phyloP scores from a whole-genome alignment of 1,139 yeast genomes.

The Blastobotrys proliferans region DNA sequence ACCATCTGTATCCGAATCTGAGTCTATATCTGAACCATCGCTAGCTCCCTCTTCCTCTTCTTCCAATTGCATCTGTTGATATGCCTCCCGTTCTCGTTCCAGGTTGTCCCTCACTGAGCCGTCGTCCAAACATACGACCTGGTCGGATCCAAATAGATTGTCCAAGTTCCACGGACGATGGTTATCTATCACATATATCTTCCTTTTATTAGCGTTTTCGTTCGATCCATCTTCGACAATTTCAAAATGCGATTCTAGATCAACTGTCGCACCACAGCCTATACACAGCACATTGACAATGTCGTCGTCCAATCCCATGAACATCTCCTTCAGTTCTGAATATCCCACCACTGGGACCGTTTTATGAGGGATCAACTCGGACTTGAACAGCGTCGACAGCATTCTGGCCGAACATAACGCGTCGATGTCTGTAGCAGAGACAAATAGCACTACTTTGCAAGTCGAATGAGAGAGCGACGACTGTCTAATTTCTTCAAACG shows the following conservation, averaged over 20 bases:
- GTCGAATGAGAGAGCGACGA: slow-evolving; percentile 72
- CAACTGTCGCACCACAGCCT: slow-evolving; percentile 96
- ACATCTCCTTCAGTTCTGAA: slow-evolving; percentile 65
- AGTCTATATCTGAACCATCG: slow-evolving; percentile 22
- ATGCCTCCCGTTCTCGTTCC: slow-evolving; percentile 28
- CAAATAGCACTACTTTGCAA: slow-evolving; percentile 84
- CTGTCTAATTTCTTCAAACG: slow-evolving; percentile 29
- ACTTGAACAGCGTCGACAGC: slow-evolving; percentile 63
- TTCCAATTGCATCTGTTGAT: slow-evolving; percentile 32
- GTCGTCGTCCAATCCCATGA: slow-evolving; percentile 61
- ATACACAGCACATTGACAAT: slow-evolving; percentile 73
- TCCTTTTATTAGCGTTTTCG: slow-evolving; percentile 37
- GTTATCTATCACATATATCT: slow-evolving; percentile 80
- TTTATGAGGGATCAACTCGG: slow-evolving; percentile 82
- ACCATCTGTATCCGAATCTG: slow-evolving; percentile 28
- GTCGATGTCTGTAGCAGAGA: slow-evolving; percentile 87
- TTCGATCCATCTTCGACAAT: slow-evolving; percentile 45
- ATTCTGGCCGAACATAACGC: slow-evolving; percentile 87
- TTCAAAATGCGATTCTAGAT: slow-evolving; percentile 73
- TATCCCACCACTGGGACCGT: slow-evolving; percentile 94
- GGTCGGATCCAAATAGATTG: slow-evolving; percentile 81
- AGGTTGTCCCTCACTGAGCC: slow-evolving; percentile 51
- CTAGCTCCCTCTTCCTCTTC: slow-evolving; percentile 34
- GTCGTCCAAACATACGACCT: slow-evolving; percentile 82
- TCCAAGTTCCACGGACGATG: slow-evolving; percentile 96